Conservation (phyloP, 441 rosid genomes). For the Manihot esculenta region DNA sequence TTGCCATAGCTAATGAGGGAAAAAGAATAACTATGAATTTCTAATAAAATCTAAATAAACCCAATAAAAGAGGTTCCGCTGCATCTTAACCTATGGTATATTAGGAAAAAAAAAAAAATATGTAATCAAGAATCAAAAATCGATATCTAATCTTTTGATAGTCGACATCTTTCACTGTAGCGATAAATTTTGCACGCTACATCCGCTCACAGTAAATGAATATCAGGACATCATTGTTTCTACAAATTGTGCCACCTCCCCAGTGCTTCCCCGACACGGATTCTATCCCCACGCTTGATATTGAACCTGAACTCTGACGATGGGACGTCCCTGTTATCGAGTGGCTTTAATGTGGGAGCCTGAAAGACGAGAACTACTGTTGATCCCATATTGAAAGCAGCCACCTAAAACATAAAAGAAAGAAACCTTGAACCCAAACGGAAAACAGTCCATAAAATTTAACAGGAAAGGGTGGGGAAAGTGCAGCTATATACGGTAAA, state of each 20-base stretch:
- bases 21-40: too few relatives aligned
- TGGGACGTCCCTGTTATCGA: constrained; percentile 27
- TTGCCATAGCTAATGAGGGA: too few relatives aligned
- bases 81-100: not conserved
- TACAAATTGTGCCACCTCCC: constrained; percentile 59
- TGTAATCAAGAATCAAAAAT: not conserved
- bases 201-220: constrained; percentile 31
- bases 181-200: too few relatives aligned
- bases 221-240: constrained; percentile 1
- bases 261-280: constrained; percentile 73
- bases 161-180: not conserved
- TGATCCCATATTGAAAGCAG: constrained; percentile 90
- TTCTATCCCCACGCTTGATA: constrained; percentile 59
- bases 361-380: constrained; percentile 91
- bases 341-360: constrained; percentile 56
- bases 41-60: too few relatives aligned
- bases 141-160: not conserved
- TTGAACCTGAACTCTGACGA: constrained; percentile 63
- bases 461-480: not conserved
- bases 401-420: constrained; percentile 48
- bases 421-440: not conserved
- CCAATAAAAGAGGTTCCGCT: not conserved
- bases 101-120: not conserved
- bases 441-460: not conserved
- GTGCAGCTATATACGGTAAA: not conserved